These are phyloP conservation scores for Venturia carpophila DNA, from an alignment of 2,329 filamentous ascomycete species.

Conservation along the genomic window DNA sequence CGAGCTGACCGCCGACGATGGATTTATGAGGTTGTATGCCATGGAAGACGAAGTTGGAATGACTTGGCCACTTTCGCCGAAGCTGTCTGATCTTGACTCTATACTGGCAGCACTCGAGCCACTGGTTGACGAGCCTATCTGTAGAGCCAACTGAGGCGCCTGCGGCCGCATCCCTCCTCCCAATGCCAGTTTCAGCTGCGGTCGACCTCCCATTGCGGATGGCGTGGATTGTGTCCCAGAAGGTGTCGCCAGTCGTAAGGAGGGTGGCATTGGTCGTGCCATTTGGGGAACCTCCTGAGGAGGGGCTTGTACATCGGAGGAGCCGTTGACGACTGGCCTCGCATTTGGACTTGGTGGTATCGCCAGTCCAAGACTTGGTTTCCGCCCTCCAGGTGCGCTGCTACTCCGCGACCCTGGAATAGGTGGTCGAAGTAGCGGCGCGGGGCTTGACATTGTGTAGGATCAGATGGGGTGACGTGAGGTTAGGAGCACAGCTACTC, in stretches of 20 bases:
- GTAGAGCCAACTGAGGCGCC: conserved; percentile 37
- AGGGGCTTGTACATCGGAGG: conserved; percentile 31
- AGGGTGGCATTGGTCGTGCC: conserved; percentile 60
- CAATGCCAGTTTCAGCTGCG: conserved; percentile 26
- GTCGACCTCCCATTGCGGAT: conserved; percentile 55
- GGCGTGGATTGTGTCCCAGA: conserved; percentile 71
- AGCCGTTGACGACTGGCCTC: conserved; percentile 64
- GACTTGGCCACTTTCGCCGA: conserved; percentile 55
- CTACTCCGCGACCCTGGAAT: conserved; percentile 57
- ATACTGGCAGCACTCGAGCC: conserved; percentile 74
- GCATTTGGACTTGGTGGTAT: conserved; percentile 82
- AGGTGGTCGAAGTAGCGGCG: conserved; percentile 74
- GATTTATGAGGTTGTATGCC: conserved; percentile 76
- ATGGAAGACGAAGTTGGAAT: conserved; percentile 81
- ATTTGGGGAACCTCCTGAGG: conserved; percentile 26
- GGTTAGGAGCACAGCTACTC: neutral
- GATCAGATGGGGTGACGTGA: neutral
- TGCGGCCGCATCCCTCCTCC: conserved; percentile 24
- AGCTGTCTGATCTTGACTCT: conserved; percentile 74
- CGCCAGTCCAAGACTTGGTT: conserved; percentile 75
- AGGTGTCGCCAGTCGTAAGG: conserved; percentile 76
- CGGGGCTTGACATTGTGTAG: conserved; percentile 60
- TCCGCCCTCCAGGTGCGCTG: conserved; percentile 48
- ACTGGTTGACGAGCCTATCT: conserved; percentile 50
- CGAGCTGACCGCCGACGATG: conserved; percentile 79